Conservation (phyloP, 1,284 basidiomycete genomes). For the Ustilago cynodontis region DNA sequence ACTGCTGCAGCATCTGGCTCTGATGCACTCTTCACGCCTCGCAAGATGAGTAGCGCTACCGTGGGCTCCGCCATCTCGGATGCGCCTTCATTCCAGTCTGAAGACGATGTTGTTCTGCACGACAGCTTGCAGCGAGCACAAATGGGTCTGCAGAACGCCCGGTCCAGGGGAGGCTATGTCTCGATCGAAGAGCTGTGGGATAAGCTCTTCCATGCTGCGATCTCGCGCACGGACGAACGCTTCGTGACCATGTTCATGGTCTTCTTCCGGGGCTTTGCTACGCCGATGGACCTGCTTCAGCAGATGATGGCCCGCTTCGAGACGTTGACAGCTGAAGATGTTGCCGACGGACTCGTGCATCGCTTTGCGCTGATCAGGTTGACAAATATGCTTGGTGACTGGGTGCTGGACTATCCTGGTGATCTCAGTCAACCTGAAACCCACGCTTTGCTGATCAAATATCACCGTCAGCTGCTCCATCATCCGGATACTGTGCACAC, state of each 20-base stretch:
- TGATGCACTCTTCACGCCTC: slow-evolving; percentile 11
- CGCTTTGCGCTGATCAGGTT: slow-evolving; percentile 61
- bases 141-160: slow-evolving; percentile 55
- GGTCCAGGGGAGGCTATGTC: slow-evolving; percentile 60
- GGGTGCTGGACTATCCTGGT: slow-evolving; percentile 66
- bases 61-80: slow-evolving; percentile 39
- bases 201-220: slow-evolving; percentile 63
- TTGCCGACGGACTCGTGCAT: slow-evolving; percentile 53
- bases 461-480: slow-evolving; percentile 49
- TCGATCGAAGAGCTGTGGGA: slow-evolving; percentile 65
- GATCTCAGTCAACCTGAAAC: slow-evolving; percentile 61
- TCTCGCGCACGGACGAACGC: slow-evolving; percentile 57
- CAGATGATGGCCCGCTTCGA: slow-evolving; percentile 61
- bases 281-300: slow-evolving; percentile 57
- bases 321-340: slow-evolving; percentile 49
- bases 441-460: slow-evolving; percentile 45
- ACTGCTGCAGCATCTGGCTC: not conserved
- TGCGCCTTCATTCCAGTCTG: slow-evolving; percentile 36
- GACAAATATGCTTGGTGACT: slow-evolving; percentile 61
- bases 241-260: slow-evolving; percentile 65
- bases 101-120: slow-evolving; percentile 46
- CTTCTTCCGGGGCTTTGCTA: slow-evolving; percentile 64
- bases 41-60: slow-evolving; percentile 60
- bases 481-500: slow-evolving; percentile 55
- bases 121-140: slow-evolving; percentile 55